A percentile compares a stretch with the other conserved stretches of the same genome.
These are phyloP conservation scores for Incumbomyces delicatus DNA, from an alignment of 2,329 filamentous ascomycete species.

Conservation along the genomic window DNA sequence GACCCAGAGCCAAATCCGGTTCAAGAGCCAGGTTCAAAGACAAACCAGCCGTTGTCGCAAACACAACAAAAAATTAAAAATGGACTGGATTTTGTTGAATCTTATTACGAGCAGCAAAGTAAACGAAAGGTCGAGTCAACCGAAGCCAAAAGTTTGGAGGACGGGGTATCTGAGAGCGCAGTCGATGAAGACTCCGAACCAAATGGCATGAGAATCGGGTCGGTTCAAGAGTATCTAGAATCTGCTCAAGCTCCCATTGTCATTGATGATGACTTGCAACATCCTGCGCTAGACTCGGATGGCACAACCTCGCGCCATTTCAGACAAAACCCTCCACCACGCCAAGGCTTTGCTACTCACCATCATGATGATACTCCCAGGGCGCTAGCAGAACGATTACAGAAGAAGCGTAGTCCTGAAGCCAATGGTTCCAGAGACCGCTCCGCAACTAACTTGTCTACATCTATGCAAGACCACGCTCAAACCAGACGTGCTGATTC, in stretches of 20 bases:
- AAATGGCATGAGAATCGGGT: too few relatives aligned
- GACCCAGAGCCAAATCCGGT: not conserved
- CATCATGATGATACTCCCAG: not conserved
- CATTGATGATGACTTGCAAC: not conserved
- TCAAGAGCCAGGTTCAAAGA: not conserved
- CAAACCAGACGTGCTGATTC: not conserved
- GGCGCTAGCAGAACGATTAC: not conserved
- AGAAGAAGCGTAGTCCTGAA: constrained; percentile 3
- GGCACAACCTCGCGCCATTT: not conserved
- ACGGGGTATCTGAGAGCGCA: too few relatives aligned
- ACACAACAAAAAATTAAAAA: not conserved
- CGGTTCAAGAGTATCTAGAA: not conserved
- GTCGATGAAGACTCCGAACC: too few relatives aligned
- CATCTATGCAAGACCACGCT: not conserved
- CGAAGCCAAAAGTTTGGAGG: too few relatives aligned
- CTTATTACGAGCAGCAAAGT: not conserved
- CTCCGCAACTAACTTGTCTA: not conserved
- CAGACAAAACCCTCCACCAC: not conserved
- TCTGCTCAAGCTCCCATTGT: not conserved
- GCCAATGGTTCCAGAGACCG: not conserved
- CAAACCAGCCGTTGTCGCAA: not conserved
- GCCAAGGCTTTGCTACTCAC: not conserved
- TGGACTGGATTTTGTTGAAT: not conserved
- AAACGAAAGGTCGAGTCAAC: not conserved
- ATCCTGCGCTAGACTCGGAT: not conserved